These are phyloP conservation scores for Chlamydomonas asymmetrica DNA, from an alignment of 139 green algal species.

Conservation along the genomic window DNA sequence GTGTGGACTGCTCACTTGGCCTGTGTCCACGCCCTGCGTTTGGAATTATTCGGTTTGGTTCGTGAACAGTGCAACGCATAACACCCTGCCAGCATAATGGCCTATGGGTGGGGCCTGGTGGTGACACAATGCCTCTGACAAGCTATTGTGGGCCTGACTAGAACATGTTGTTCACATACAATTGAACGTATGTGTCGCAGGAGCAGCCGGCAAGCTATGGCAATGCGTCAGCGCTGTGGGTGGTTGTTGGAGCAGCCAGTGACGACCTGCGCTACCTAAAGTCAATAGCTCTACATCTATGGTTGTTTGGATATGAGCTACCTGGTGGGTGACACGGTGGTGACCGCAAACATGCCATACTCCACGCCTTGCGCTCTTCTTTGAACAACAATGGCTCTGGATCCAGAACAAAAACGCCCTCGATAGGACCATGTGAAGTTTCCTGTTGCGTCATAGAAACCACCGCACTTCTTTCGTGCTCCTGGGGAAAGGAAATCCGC, in stretches of 20 bases:
- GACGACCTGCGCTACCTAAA: constrained; percentile 91
- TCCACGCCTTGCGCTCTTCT: not conserved
- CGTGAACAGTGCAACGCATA: not conserved
- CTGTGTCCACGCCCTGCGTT: not conserved
- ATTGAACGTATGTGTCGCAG: no score
- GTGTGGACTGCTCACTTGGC: not conserved
- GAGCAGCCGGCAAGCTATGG: constrained; percentile 30
- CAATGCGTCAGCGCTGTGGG: constrained; percentile 41
- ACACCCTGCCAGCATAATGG: constrained; percentile 11
- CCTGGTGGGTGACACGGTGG: constrained; percentile 58
- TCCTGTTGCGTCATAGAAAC: no score
- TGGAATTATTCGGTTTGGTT: not conserved
- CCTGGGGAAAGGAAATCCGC: no score
- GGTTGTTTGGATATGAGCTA: constrained; percentile 94
- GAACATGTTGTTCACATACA: not conserved
- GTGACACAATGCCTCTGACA: no score
- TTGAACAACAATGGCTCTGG: not conserved
- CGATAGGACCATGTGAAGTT: not conserved
- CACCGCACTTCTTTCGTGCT: no score
- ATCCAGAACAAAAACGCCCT: not conserved
- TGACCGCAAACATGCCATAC: not conserved
- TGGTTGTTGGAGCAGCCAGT: constrained; percentile 39
- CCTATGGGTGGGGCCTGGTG: constrained; percentile 21
- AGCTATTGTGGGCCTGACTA: not conserved
- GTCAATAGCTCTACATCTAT: constrained; percentile 86